phyloP scores from a whole-genome alignment of 345 rosid genomes.

The Alliaria petiolata region DNA sequence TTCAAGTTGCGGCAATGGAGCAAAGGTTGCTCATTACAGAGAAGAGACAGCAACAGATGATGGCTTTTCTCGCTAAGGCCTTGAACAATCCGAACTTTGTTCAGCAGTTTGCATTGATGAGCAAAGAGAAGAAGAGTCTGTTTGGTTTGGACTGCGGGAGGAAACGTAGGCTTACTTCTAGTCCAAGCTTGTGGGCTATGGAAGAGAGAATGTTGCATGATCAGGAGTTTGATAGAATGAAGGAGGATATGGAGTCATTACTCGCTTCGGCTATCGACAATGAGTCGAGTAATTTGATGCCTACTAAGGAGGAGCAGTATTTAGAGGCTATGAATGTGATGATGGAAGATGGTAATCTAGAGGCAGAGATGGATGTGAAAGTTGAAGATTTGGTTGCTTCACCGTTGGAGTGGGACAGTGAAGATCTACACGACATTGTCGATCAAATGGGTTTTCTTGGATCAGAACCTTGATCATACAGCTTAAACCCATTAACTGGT shows the following conservation, averaged over 20 bases:
- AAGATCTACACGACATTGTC: slow-evolving; percentile 49
- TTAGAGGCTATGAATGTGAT: slow-evolving; percentile 47
- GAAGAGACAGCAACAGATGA: slow-evolving; percentile 69
- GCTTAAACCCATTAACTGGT: background rate
- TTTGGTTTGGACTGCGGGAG: slow-evolving; percentile 42
- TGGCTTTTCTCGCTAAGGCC: slow-evolving; percentile 72
- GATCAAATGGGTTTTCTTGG: slow-evolving; percentile 68
- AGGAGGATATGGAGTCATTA: slow-evolving; percentile 46
- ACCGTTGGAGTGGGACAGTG: slow-evolving; percentile 53
- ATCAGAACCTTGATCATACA: slow-evolving; percentile 39
- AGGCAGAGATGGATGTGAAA: slow-evolving; percentile 41
- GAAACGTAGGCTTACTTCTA: slow-evolving; percentile 55
- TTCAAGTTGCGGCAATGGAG: slow-evolving; percentile 49
- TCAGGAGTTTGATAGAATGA: slow-evolving; percentile 22
- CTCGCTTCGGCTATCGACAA: slow-evolving; percentile 46
- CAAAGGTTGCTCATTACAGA: slow-evolving; percentile 47
- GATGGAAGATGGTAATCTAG: slow-evolving; percentile 46
- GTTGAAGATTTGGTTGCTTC: slow-evolving; percentile 51
- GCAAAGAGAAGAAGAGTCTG: slow-evolving; percentile 35
- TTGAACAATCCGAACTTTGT: slow-evolving; percentile 52
- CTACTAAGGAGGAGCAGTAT: slow-evolving; percentile 24
- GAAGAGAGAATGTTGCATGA: slow-evolving; percentile 30
- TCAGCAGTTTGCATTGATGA: slow-evolving; percentile 44
- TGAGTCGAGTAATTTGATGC: slow-evolving; percentile 42
- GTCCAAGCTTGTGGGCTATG: slow-evolving; percentile 44